Conservation (phyloP, 306 rosid species). For the Crataegus laevigata region DNA sequence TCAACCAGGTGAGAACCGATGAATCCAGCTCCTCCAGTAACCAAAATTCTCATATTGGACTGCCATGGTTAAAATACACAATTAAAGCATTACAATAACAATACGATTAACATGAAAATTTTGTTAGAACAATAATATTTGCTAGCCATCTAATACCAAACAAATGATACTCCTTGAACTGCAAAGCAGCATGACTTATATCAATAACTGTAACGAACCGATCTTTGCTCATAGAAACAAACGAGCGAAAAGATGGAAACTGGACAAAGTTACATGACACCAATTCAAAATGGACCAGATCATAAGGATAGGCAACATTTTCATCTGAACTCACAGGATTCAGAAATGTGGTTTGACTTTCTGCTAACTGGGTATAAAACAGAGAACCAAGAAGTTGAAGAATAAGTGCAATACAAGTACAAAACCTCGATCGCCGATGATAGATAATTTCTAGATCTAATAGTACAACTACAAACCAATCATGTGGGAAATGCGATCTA, state of each 20-base stretch:
- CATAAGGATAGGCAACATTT: background rate
- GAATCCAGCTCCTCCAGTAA: conserved; percentile 99
- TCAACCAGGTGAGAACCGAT: conserved; percentile 97
- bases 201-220: background rate
- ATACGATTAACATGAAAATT: background rate
- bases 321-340: background rate
- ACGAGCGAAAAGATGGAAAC: background rate
- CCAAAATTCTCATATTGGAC: conserved; percentile 93
- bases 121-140: background rate
- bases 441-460: background rate
- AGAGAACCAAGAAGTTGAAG: background rate
- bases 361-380: background rate
- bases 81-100: conserved; percentile 1
- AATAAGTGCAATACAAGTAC: background rate
- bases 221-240: background rate
- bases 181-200: background rate
- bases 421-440: too few relatives aligned
- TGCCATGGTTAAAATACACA: conserved; percentile 15
- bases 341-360: background rate
- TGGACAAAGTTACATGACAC: background rate
- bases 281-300: background rate
- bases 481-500: background rate
- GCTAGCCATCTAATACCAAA: background rate
- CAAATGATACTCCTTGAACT: background rate
- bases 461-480: background rate